Percentiles rank a stretch among this genome's conserved stretches.
Conservation (phyloP, 2,329 filamentous ascomycete species). For the Trichophyton verrucosum region DNA sequence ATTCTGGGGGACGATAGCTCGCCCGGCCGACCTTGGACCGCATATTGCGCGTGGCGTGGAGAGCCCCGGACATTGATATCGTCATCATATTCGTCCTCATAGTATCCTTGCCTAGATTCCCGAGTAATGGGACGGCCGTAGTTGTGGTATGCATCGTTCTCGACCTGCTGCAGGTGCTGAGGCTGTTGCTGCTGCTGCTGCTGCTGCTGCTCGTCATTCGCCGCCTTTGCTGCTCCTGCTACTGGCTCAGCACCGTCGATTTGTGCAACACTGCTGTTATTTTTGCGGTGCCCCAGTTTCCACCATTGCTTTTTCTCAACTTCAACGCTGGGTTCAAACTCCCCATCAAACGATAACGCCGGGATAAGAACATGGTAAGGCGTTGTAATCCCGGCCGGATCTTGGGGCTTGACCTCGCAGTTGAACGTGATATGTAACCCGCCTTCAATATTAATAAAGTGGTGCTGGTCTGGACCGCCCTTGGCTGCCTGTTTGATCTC, state of each 20-base stretch:
- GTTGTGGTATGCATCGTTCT: slow-evolving; percentile 7
- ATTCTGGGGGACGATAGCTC: background rate
- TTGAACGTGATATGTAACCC: slow-evolving; percentile 81
- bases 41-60: background rate
- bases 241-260: background rate
- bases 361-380: slow-evolving; percentile 83
- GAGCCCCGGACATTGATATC: background rate
- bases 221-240: background rate
- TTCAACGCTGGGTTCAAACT: slow-evolving; percentile 25
- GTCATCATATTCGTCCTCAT: background rate
- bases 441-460: slow-evolving; percentile 60
- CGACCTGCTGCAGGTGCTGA: background rate
- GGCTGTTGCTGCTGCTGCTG: too few species aligned
- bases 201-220: too few species aligned
- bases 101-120: slow-evolving; percentile 5
- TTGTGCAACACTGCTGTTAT: background rate
- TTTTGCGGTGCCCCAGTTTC: slow-evolving; percentile 17
- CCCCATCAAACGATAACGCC: slow-evolving; percentile 46
- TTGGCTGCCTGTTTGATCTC: slow-evolving; percentile 46
- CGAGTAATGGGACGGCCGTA: background rate
- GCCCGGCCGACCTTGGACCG: background rate
- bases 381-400: slow-evolving; percentile 76
- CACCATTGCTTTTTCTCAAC: slow-evolving; percentile 29
- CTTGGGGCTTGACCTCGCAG: slow-evolving; percentile 71
- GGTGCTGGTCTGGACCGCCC: slow-evolving; percentile 41